A percentile compares a stretch with the other conserved stretches of the same genome.
These are phyloP conservation scores for Diaporthe vaccinii DNA, from an alignment of 2,329 filamentous ascomycete species.

Conservation along the genomic window DNA sequence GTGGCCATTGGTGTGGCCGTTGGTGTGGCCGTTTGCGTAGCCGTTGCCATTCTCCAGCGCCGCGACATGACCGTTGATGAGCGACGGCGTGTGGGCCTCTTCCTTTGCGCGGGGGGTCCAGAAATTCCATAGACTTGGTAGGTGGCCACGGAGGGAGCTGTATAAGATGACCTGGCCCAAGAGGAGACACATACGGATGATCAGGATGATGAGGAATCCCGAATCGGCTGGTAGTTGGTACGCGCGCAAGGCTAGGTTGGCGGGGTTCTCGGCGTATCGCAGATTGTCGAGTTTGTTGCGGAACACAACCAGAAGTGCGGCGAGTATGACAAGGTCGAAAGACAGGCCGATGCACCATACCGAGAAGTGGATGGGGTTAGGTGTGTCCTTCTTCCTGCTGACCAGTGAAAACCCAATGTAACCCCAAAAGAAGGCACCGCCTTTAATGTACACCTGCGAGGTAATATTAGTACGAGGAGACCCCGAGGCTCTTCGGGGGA, in stretches of 20 bases:
- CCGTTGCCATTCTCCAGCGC: slow-evolving; percentile 48
- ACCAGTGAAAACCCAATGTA: slow-evolving; percentile 89
- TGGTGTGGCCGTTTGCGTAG: slow-evolving; percentile 42
- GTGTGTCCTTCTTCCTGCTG: slow-evolving; percentile 81
- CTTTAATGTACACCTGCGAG: slow-evolving; percentile 83
- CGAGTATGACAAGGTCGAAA: slow-evolving; percentile 80
- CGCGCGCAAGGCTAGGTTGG: slow-evolving; percentile 60
- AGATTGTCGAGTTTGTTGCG: slow-evolving; percentile 57
- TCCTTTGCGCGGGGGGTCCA: slow-evolving; percentile 57
- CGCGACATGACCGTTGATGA: slow-evolving; percentile 66
- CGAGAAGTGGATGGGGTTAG: slow-evolving; percentile 82
- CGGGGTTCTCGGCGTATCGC: slow-evolving; percentile 60
- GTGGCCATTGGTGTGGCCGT: slow-evolving; percentile 48
- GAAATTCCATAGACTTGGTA: slow-evolving; percentile 59
- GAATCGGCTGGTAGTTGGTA: slow-evolving; percentile 34
- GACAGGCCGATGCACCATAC: slow-evolving; percentile 83
- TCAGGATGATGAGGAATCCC: slow-evolving; percentile 31
- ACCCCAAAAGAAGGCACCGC: slow-evolving; percentile 87
- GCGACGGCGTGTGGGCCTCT: slow-evolving; percentile 69
- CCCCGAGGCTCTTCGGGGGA: slow-evolving; percentile 3
- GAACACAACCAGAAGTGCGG: slow-evolving; percentile 77
- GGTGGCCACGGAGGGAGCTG: slow-evolving; percentile 60
- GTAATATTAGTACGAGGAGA: slow-evolving; percentile 14
- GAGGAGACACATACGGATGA: slow-evolving; percentile 37
- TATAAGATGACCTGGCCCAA: slow-evolving; percentile 37